Conservation (phyloP, 352 stramenopile species). For the Pythium apleroticum region DNA sequence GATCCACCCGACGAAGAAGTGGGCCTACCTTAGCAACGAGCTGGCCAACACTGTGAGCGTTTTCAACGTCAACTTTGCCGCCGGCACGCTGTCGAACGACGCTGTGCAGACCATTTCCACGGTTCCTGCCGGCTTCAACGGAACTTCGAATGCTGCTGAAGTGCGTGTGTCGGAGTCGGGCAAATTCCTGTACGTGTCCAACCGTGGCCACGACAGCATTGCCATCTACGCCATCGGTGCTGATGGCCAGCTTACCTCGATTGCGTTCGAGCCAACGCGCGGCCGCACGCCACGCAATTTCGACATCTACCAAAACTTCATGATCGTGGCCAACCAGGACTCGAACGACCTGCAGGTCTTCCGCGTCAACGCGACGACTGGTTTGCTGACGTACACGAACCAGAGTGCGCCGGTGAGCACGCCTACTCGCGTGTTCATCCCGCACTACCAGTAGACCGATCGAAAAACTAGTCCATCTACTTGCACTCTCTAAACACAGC, state of each 20-base stretch:
- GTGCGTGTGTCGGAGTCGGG: slow-evolving; percentile 52
- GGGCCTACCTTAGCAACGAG: slow-evolving; percentile 64
- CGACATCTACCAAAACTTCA: slow-evolving; percentile 41
- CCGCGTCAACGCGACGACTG: slow-evolving; percentile 38
- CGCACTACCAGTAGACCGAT: slow-evolving; percentile 8
- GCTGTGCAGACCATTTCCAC: slow-evolving; percentile 56
- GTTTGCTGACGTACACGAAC: slow-evolving; percentile 42
- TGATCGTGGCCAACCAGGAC: slow-evolving; percentile 68
- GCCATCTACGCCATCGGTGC: slow-evolving; percentile 49
- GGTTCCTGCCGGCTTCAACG: slow-evolving; percentile 37
- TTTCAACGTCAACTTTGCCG: slow-evolving; percentile 35
- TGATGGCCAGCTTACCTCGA: slow-evolving; percentile 33
- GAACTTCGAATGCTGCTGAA: slow-evolving; percentile 35
- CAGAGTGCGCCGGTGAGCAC: slow-evolving; percentile 31
- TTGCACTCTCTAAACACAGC: neutral
- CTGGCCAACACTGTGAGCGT: slow-evolving; percentile 61
- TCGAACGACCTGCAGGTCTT: slow-evolving; percentile 61
- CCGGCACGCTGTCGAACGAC: slow-evolving; percentile 25
- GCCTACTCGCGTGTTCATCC: slow-evolving; percentile 40
- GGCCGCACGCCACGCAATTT: slow-evolving; percentile 52
- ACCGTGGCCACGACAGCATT: slow-evolving; percentile 64
- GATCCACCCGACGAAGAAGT: slow-evolving; percentile 41
- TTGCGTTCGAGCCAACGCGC: slow-evolving; percentile 44
- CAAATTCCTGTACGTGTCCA: slow-evolving; percentile 66
- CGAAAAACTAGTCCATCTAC: too few species aligned